Evolutionary conservation across 1,139 yeast genomes (phyloP), one percentile per base, ranked within the genome.

Genomic region (Geotrichum aggregatum): DNA sequence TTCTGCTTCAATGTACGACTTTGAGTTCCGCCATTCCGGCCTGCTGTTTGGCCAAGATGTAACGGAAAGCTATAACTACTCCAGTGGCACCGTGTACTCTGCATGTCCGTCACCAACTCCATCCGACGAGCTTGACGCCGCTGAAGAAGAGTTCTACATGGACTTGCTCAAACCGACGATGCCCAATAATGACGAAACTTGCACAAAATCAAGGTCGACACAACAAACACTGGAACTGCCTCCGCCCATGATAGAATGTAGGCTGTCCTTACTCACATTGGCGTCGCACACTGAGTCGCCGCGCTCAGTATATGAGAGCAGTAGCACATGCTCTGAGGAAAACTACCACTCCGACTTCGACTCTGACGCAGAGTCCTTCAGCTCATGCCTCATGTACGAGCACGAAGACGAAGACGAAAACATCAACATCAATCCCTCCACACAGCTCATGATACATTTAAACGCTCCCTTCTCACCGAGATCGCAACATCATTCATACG

Each of bases 101-200:
- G 8, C 21, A 3, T 39, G 28, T 7, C 21, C 49, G 10, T 43
- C 46, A 10, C 67, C 66, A 14, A 51, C 63, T 49, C 53, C 66
- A 33, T 62, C 61, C 58, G 63, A 64, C 57, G 80, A 76, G 57
- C 80, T 88, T 64, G 95, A 81, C 66, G 97, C 91, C 66, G 81
- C 89, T 52, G 94, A 88, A 70, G 76, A 76, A 64, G 96, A 95
- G 1, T 83, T 88, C 66, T 74, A 76, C 61, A 80, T 46, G 49
- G 28, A 39, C 21, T n/a, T 46, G 33, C 44, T 46, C 30, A 13
- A 13, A 11, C 13, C 30, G 8, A 5, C 28, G 7, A 24, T 5
- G 5, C 28, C 7, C 28, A 5, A 24, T 24, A 24, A 5, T 24
- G 28, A n/a, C n/a, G n/a, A n/a, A n/a, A n/a, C n/a, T n/a, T n/a